Evolutionary conservation across 2,329 filamentous ascomycete genomes (phyloP).

Genomic region (Fusarium pseudoanthophilum): DNA sequence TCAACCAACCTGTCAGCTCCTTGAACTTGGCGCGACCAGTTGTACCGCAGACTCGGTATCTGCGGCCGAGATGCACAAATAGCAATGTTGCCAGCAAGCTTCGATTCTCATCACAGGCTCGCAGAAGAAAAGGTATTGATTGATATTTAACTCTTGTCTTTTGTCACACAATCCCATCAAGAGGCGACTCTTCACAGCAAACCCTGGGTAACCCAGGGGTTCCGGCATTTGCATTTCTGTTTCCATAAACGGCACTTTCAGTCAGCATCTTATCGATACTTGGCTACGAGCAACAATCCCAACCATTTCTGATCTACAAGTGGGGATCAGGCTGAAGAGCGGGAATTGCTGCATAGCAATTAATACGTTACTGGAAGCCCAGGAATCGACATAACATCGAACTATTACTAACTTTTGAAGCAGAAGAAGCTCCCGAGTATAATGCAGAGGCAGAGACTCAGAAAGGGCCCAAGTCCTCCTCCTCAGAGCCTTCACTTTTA

Average conservation of each 20-base stretch:
- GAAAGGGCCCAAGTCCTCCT: slow-evolving; percentile 10
- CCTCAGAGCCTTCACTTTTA: slow-evolving; percentile 52
- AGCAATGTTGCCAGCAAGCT: slow-evolving; percentile 25
- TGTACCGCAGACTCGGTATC: slow-evolving; percentile 24
- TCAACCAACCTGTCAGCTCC: slow-evolving; percentile 32
- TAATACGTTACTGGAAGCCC: background rate
- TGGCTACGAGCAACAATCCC: background rate
- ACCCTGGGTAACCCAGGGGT: background rate
- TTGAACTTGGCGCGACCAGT: slow-evolving; percentile 32
- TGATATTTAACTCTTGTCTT: slow-evolving; percentile 10
- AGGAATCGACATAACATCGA: background rate
- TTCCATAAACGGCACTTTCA: background rate
- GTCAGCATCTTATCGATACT: slow-evolving; percentile 1
- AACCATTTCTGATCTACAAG: background rate
- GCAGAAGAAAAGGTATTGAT: slow-evolving; percentile 45
- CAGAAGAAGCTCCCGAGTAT: slow-evolving; percentile 16
- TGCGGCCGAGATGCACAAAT: slow-evolving; percentile 31
- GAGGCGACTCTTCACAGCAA: background rate
- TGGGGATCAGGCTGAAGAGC: background rate
- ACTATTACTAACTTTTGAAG: slow-evolving; percentile 15
- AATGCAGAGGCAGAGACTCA: slow-evolving; percentile 6
- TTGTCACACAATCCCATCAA: background rate
- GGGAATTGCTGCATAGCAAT: background rate
- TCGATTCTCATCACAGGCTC: slow-evolving; percentile 46
- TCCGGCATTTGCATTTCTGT: background rate